These are phyloP conservation scores for Coemansia sp. DNA, from an alignment of 192 early-diverging fungal species.

Conservation along the genomic window DNA sequence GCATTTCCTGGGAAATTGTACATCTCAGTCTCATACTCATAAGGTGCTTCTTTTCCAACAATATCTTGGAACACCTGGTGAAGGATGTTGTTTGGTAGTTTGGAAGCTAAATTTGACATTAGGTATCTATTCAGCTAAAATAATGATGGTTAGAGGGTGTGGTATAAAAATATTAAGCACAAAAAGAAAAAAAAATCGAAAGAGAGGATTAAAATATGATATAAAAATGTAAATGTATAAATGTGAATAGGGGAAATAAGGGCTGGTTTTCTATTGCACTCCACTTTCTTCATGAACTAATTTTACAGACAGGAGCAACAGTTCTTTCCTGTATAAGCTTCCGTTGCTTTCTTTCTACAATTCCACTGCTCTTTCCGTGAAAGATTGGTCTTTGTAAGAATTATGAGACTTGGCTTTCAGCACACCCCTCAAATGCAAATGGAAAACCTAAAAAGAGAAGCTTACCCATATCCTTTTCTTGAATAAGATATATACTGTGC, in stretches of 20 bases:
- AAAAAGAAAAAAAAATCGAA: neutral
- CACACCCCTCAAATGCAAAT: too few relatives aligned
- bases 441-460: too few relatives aligned
- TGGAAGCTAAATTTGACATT: neutral
- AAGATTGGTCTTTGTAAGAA: neutral
- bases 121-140: neutral
- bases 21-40: neutral
- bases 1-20: neutral
- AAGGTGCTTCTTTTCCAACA: neutral
- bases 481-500: too few relatives aligned
- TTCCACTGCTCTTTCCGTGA: neutral
- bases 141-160: neutral
- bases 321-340: neutral
- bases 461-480: too few relatives aligned
- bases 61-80: neutral
- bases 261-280: neutral
- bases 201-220: neutral
- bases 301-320: neutral
- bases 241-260: neutral
- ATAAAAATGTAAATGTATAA: neutral
- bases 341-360: neutral
- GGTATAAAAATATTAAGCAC: neutral
- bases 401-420: neutral
- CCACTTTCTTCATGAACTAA: neutral
- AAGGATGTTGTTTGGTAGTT: constrained; percentile 3